phyloP scores from a whole-genome alignment of 1,139 yeast species.

The Candida smagusa region DNA sequence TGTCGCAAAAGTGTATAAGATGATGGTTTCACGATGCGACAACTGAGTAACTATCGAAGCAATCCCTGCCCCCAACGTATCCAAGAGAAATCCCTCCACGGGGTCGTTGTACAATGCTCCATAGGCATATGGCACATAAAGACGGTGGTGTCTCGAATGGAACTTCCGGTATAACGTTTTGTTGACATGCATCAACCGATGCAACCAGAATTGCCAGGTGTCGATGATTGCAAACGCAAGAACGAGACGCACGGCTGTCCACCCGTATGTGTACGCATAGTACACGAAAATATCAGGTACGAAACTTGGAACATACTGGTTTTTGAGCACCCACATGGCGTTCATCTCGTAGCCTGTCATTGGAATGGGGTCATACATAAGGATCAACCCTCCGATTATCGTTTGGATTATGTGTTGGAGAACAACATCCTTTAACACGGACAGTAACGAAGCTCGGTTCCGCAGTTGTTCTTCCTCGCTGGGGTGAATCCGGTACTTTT shows the following conservation, averaged over 20 bases:
- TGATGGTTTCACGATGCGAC: constrained; percentile 70
- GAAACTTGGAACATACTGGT: constrained; percentile 26
- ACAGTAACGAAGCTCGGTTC: constrained; percentile 66
- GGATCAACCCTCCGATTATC: constrained; percentile 55
- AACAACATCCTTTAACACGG: constrained; percentile 77
- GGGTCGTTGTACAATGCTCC: constrained; percentile 96
- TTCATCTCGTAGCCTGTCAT: constrained; percentile 71
- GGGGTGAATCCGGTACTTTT: constrained; percentile 84
- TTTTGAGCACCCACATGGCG: constrained; percentile 63
- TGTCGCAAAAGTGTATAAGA: constrained; percentile 82
- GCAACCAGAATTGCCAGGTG: constrained; percentile 92
- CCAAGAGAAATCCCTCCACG: constrained; percentile 87
- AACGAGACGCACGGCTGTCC: constrained; percentile 53
- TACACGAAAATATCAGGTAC: constrained; percentile 47
- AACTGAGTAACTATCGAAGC: constrained; percentile 64
- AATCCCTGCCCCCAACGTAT: constrained; percentile 87
- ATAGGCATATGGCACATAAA: constrained; percentile 93
- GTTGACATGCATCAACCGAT: constrained; percentile 83
- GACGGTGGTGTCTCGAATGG: constrained; percentile 91
- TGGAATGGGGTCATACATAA: constrained; percentile 58
- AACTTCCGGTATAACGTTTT: constrained; percentile 69
- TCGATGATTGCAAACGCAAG: constrained; percentile 76
- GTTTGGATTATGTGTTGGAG: constrained; percentile 84
- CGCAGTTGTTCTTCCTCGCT: constrained; percentile 75
- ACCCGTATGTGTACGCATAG: constrained; percentile 55